Conservation (phyloP, 768 basidiomycete species). For the Phlebiopsis flavidoalba region DNA sequence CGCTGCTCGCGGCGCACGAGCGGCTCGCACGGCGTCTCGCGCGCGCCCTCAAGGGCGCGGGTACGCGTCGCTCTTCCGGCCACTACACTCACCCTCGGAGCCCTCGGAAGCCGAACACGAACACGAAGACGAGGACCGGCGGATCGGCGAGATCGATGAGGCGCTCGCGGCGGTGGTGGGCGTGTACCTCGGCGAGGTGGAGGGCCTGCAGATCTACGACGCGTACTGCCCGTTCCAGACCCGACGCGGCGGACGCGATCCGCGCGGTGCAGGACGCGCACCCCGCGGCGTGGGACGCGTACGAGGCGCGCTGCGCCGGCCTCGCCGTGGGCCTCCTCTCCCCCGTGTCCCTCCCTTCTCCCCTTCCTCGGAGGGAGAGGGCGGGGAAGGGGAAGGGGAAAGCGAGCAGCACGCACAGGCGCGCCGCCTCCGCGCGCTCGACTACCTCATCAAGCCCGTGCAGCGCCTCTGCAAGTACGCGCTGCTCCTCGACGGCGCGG, state of each 20-base stretch:
- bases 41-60: slow-evolving; percentile 46
- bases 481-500: slow-evolving; percentile 58
- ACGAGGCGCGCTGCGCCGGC: slow-evolving; percentile 66
- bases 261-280: slow-evolving; percentile 59
- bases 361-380: neutral
- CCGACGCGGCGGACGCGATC: slow-evolving; percentile 72
- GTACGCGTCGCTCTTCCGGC: slow-evolving; percentile 23
- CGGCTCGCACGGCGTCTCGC: slow-evolving; percentile 54
- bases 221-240: slow-evolving; percentile 81
- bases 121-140: too few species aligned
- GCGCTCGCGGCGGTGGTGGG: slow-evolving; percentile 20
- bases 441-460: slow-evolving; percentile 96
- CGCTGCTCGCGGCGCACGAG: slow-evolving; percentile 67
- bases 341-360: neutral
- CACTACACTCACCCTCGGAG: too few species aligned
- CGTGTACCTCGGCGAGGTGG: slow-evolving; percentile 43
- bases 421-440: slow-evolving; percentile 58
- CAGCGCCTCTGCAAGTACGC: slow-evolving; percentile 96
- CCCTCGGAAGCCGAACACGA: too few species aligned
- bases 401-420: slow-evolving; percentile 7
- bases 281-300: slow-evolving; percentile 75
- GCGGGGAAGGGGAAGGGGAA: neutral
- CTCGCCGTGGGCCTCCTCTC: slow-evolving; percentile 31
- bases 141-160: slow-evolving; percentile 12
- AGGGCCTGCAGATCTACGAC: slow-evolving; percentile 75